These are phyloP conservation scores for Papiliotrema fonsecae DNA, from an alignment of 1,284 basidiomycete genomes.

Conservation along the genomic window DNA sequence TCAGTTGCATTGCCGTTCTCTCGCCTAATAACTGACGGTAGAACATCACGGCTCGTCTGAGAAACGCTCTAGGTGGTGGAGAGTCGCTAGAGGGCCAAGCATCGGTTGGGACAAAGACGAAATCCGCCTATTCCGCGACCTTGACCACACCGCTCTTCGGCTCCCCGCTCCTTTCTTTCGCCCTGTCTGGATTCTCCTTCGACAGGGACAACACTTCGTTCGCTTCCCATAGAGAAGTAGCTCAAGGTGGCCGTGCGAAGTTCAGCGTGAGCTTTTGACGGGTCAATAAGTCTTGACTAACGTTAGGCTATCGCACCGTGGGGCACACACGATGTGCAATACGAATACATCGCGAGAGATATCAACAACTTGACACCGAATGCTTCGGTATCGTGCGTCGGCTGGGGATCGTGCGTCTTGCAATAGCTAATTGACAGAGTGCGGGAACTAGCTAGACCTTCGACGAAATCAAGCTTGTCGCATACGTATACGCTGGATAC, in stretches of 20 bases:
- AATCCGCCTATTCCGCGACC: constrained; percentile 67
- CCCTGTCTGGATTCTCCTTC: constrained; percentile 44
- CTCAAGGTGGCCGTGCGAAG: constrained; percentile 45
- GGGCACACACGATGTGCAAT: constrained; percentile 69
- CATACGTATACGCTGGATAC: constrained; percentile 76
- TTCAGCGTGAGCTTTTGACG: constrained; percentile 32
- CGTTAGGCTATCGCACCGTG: constrained; percentile 48
- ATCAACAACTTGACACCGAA: constrained; percentile 64
- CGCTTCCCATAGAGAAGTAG: constrained; percentile 49
- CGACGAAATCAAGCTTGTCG: constrained; percentile 75
- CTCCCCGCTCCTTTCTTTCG: constrained; percentile 43
- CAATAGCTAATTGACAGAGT: constrained; percentile 55
- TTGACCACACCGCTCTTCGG: constrained; percentile 43
- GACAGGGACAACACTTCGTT: constrained; percentile 52
- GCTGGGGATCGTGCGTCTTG: neutral
- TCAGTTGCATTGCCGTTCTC: constrained; percentile 48
- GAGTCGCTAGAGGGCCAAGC: constrained; percentile 81
- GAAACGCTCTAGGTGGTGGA: constrained; percentile 87
- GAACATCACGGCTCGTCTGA: constrained; percentile 72
- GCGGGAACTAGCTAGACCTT: constrained; percentile 71
- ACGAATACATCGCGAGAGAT: constrained; percentile 73
- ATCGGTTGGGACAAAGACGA: constrained; percentile 82
- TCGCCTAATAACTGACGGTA: constrained; percentile 26
- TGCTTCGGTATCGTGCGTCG: constrained; percentile 70
- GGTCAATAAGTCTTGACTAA: neutral